Base-by-base conservation (phyloP, 495 filamentous ascomycete species). In the Penicillium taxi region DNA sequence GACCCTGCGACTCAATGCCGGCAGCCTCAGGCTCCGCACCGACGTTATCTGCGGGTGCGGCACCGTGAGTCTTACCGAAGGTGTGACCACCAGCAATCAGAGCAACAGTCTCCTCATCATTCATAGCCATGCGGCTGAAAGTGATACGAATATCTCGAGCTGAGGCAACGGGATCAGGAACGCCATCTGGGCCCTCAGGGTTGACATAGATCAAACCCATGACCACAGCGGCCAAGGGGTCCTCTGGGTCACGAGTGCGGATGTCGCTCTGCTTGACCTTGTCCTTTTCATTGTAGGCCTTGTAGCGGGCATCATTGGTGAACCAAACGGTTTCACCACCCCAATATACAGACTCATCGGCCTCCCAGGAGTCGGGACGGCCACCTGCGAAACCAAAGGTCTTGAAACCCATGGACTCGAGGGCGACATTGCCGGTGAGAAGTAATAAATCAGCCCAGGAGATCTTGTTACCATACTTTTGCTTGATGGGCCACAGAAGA, bases 131-230 rank as follows among this genome's bases (percentile, higher is more conserved):
- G 50, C 78, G 79, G 50, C 67, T 67, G 41, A 85, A 85, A 22
- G 81, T 83, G 38, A 63, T 62, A 37, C 81, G 81, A 50, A 85
- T 84, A 54, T 85, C 81, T 19, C 66, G 54, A 35, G 72, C 81
- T 0, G 81, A 69, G n/a, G 76, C 75, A 24, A 80, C 53, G 20
- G 79, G 75, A 53, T 85, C 80, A 18, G 78, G 78, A 12, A 64
- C 69, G 47, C 73, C 76, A 48, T 85, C 73, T n/a, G 81, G 81
- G 9, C 81, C 81, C 55, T 85, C 78, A 6, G 81, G 81, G 60
- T 85, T 85, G 32, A 84, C 79, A 52, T 84, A 85, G 62, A 85
- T 83, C 52, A 85, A 57, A 42, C 81, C 81, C 80, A 83, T 84
- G 53, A 81, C 73, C 20, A 72, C 65, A 20, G 79, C 77, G 15